These are phyloP conservation scores for Cochlearia excelsa DNA, from an alignment of 345 rosid species.

Conservation along the genomic window DNA sequence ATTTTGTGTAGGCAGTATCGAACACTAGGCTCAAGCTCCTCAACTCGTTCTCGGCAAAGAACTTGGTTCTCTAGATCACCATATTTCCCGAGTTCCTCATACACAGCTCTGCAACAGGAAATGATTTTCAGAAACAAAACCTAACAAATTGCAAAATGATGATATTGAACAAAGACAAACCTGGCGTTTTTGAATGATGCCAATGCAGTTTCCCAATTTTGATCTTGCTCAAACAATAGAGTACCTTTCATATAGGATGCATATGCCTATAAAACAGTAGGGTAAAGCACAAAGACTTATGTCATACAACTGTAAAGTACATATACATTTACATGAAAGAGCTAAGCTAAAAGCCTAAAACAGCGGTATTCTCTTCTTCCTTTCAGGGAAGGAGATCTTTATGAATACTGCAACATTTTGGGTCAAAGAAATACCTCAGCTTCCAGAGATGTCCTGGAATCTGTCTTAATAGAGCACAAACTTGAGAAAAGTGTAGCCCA, in stretches of 20 bases:
- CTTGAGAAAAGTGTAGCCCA: constrained; percentile 83
- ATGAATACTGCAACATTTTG: constrained; percentile 14
- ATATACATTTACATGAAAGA: constrained; percentile 14
- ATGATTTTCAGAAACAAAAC: constrained; percentile 9
- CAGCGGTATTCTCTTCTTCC: constrained; percentile 12
- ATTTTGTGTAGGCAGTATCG: constrained; percentile 91
- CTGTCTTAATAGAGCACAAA: constrained; percentile 75
- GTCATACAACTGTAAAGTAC: neutral
- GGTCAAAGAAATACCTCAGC: constrained; percentile 65
- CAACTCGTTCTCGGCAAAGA: constrained; percentile 92
- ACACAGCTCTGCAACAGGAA: constrained; percentile 63
- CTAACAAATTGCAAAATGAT: constrained; percentile 9
- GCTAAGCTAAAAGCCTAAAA: constrained; percentile 13
- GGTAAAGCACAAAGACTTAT: constrained; percentile 21
- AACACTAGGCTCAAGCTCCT: constrained; percentile 94
- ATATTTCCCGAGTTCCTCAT: constrained; percentile 96
- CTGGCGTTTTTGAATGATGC: constrained; percentile 89
- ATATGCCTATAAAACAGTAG: constrained; percentile 65
- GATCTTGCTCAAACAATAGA: constrained; percentile 93
- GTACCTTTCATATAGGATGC: constrained; percentile 97
- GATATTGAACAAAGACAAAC: constrained; percentile 42
- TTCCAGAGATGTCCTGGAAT: constrained; percentile 87
- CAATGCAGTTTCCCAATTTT: constrained; percentile 89
- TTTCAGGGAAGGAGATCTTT: neutral
- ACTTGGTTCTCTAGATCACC: constrained; percentile 96